Conservation (phyloP, 257 asterid genomes). For the Solanum piurae region DNA sequence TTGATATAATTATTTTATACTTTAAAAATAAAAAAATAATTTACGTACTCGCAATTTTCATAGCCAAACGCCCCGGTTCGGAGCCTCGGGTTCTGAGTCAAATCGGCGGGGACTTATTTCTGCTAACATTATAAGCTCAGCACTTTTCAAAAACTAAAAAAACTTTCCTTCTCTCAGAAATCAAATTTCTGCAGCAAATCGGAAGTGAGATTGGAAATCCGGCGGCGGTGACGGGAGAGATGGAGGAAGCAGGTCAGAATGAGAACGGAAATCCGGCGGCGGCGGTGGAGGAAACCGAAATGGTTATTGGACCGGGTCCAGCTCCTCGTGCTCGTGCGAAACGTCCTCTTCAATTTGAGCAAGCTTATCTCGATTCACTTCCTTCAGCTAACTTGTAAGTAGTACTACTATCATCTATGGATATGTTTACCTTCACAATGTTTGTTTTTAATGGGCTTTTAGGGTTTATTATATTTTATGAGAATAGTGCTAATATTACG, state of each 20-base stretch:
- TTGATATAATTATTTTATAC: no score
- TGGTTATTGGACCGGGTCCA: conserved; percentile 70
- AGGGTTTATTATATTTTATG: neutral
- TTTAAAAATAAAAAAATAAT: no score
- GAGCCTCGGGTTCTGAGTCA: neutral
- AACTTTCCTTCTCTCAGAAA: neutral
- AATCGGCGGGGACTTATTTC: neutral
- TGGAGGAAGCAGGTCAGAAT: conserved; percentile 30
- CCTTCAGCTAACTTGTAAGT: conserved; percentile 90
- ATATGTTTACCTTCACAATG: neutral
- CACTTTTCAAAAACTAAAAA: neutral
- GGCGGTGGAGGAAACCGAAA: conserved; percentile 14
- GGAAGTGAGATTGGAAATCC: neutral
- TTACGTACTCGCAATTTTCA: neutral
- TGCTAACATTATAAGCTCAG: neutral
- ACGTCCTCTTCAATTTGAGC: conserved; percentile 90
- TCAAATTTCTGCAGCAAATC: neutral
- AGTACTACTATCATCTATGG: neutral
- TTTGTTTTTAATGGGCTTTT: neutral
- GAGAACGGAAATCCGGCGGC: conserved; percentile 22
- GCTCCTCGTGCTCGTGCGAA: conserved; percentile 56
- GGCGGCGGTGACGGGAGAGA: neutral
- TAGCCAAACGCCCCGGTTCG: neutral
- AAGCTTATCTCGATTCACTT: conserved; percentile 78
- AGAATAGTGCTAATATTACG: neutral